Evolutionary conservation across 2,329 filamentous ascomycete genomes (phyloP), one percentile per base, ranked within the genome.

Genomic region (Huntiella abstrusa): DNA sequence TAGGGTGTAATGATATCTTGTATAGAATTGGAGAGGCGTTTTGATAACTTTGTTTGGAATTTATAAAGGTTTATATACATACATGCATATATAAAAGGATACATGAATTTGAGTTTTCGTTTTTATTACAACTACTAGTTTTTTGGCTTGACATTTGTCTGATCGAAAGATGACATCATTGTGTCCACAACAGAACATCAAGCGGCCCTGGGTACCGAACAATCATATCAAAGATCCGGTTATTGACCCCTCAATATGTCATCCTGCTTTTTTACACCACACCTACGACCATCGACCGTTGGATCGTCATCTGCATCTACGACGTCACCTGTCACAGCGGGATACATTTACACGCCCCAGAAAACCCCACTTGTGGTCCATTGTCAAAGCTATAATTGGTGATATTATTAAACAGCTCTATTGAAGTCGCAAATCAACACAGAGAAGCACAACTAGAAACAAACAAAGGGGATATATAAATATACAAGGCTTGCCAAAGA

Each of bases 231-330:
- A 28, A 28, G 22, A 10, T 28, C 22, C 36, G 10, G 12, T 37
- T 28, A 45, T 50, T 17, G 33, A 50, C 38, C 43, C 49, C 15
- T 42, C 49, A 4, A 42, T 46, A 19, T 15, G 40, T 16, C 49
- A 50, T 43, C 49, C 49, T 4, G 42, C 43, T 50, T 50, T 17
- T 50, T 45, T 12, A 50, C 49, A 3, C 13, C 11, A 7, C 39
- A 36, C 4, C 8, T 50, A 4, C 41, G 35, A 17, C 46, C 32
- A 36, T 45, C 42, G n/a, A 15, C 36, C 4, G 5, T 13, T 6
- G 11, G 13, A 4, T 33, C 40, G 5, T 12, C 40, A 12, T 3
- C 22, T n/a, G 28, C 5, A 10, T 6, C 15, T 7, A n/a, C 16
- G 13, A 33, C 35, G 7, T 43, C 41, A 19, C 49, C 49, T 2